Percentiles rank a stretch among this genome's conserved stretches.
Conservation (phyloP, 2,329 filamentous ascomycete genomes). For the Fusarium clavum region DNA sequence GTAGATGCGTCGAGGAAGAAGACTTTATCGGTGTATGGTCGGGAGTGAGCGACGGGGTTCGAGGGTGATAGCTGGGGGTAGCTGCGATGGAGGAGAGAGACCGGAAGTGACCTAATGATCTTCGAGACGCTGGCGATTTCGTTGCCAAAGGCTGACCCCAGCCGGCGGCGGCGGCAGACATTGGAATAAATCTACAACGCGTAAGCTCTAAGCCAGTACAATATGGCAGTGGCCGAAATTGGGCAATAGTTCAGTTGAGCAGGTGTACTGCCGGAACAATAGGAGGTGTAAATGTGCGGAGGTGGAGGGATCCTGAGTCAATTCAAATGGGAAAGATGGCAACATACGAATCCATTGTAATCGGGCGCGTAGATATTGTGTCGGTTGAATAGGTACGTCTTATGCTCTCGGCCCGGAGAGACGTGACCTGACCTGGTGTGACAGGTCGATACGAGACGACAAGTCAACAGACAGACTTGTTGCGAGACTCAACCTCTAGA, state of each 20-base stretch:
- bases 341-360: conserved; percentile 50
- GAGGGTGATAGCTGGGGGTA: conserved; percentile 54
- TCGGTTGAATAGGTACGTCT: conserved; percentile 42
- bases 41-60: conserved; percentile 50
- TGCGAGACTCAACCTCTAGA: conserved; percentile 13
- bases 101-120: conserved; percentile 62
- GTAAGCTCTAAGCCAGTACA: conserved; percentile 27
- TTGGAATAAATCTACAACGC: conserved; percentile 60
- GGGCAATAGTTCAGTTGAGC: conserved; percentile 22
- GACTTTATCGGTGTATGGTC: conserved; percentile 56
- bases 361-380: conserved; percentile 36
- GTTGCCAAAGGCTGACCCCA: conserved; percentile 60
- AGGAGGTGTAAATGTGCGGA: conserved; percentile 11
- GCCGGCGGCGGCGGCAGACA: conserved; percentile 59
- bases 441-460: conserved; percentile 30
- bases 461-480: conserved; percentile 18
- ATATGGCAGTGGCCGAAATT: conserved; percentile 17
- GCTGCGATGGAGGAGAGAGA: conserved; percentile 65
- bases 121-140: conserved; percentile 44
- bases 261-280: conserved; percentile 11
- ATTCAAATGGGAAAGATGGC: conserved; percentile 25
- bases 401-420: conserved; percentile 43
- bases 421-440: conserved; percentile 44
- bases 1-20: conserved; percentile 52
- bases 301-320: conserved; percentile 29